Conservation (phyloP, 129 eudicot genomes). For the Deinandra increscens region DNA sequence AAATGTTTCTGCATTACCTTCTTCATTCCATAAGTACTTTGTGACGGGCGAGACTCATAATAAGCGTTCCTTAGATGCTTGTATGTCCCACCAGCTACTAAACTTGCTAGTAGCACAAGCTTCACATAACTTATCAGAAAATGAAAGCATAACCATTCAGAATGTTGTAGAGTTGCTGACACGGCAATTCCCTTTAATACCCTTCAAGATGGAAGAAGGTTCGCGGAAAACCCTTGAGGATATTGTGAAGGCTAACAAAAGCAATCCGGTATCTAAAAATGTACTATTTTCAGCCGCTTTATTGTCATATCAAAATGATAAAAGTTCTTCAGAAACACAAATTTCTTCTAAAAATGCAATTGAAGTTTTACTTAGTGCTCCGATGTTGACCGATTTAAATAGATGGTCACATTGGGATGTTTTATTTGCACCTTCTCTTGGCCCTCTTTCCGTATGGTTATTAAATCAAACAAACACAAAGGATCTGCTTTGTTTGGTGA, state of each 20-base stretch:
- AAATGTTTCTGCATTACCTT: conserved; percentile 51
- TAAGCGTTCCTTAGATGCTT: conserved; percentile 59
- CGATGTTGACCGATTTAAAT: conserved; percentile 70
- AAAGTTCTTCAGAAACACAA: conserved; percentile 18
- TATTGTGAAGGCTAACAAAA: conserved; percentile 31
- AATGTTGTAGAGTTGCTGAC: conserved; percentile 53
- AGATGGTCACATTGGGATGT: conserved; percentile 88
- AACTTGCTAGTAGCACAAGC: conserved; percentile 67
- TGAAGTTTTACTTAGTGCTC: conserved; percentile 65
- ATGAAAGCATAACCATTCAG: conserved; percentile 46
- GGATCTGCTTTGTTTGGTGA: conserved; percentile 70
- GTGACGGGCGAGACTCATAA: conserved; percentile 29
- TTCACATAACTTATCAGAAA: conserved; percentile 45
- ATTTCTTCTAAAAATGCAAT: conserved; percentile 58
- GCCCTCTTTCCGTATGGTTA: conserved; percentile 72
- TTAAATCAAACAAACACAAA: conserved; percentile 52
- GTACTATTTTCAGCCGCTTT: conserved; percentile 73
- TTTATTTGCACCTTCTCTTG: conserved; percentile 73
- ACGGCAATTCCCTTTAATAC: conserved; percentile 67
- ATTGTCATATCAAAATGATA: conserved; percentile 28
- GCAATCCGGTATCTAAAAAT: conserved; percentile 34
- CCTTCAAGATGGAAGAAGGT: conserved; percentile 47
- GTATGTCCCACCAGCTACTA: conserved; percentile 57
- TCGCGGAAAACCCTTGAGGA: conserved; percentile 31
- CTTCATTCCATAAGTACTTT: conserved; percentile 40